These are phyloP conservation scores for Aphanomyces invadans DNA, from an alignment of 352 stramenopile genomes.

Conservation along the genomic window DNA sequence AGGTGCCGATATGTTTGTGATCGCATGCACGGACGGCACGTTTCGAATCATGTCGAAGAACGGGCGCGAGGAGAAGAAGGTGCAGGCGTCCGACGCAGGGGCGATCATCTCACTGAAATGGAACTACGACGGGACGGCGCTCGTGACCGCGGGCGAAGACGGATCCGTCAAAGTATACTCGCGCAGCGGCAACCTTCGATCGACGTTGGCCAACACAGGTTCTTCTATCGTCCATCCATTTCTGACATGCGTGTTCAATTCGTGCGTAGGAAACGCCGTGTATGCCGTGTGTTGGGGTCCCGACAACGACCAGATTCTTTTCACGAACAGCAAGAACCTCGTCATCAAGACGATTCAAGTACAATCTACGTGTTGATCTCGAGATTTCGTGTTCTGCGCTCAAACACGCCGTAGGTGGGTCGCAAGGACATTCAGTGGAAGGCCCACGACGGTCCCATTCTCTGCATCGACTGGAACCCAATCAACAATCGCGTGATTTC, in stretches of 20 bases:
- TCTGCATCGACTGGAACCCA: constrained; percentile 90
- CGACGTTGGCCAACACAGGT: constrained; percentile 74
- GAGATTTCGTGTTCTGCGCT: too few species aligned
- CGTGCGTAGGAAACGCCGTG: constrained; percentile 32
- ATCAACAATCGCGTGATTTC: constrained; percentile 89
- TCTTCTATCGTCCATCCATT: constrained; percentile 26
- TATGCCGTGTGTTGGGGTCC: constrained; percentile 89
- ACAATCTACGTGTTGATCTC: too few species aligned
- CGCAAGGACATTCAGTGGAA: constrained; percentile 86
- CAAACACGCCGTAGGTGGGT: constrained; percentile 35
- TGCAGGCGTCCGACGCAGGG: constrained; percentile 65
- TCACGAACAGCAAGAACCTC: constrained; percentile 78
- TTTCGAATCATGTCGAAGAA: constrained; percentile 85
- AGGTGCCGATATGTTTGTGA: constrained; percentile 74
- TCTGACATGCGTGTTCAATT: too few species aligned
- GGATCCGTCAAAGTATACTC: constrained; percentile 91
- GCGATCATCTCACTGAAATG: constrained; percentile 87
- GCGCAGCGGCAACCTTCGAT: constrained; percentile 78
- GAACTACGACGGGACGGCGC: constrained; percentile 88
- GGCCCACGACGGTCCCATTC: constrained; percentile 84
- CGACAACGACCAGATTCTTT: constrained; percentile 87
- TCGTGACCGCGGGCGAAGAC: constrained; percentile 88
- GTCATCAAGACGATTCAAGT: constrained; percentile 90
- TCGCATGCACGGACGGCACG: constrained; percentile 86
- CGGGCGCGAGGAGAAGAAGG: constrained; percentile 89